A percentile compares a stretch with the other conserved stretches of the same genome.
Conservation (phyloP, 495 filamentous ascomycete species). For the Jackrogersella minutella region DNA sequence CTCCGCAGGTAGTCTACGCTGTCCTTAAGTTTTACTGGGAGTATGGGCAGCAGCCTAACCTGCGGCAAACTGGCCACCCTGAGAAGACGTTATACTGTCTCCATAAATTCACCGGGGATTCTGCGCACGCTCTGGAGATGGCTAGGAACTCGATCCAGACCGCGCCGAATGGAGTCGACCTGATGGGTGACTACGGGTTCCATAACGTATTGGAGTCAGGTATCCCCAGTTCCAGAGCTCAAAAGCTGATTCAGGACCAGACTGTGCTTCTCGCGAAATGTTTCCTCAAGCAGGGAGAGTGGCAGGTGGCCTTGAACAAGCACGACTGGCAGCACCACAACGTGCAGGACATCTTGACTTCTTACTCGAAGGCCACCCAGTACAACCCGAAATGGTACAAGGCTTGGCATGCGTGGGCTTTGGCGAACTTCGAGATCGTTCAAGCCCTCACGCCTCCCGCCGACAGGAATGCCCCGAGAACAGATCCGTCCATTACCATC, state of each 20-base stretch:
- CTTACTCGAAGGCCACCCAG: conserved; percentile 88
- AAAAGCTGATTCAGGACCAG: conserved; percentile 63
- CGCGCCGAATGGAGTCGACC: conserved; percentile 58
- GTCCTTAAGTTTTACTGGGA: conserved; percentile 96
- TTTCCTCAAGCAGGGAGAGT: conserved; percentile 94
- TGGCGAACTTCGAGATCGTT: conserved; percentile 98
- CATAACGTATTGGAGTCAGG: conserved; percentile 65
- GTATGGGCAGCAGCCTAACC: conserved; percentile 62
- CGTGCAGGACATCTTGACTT: conserved; percentile 77
- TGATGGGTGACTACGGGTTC: conserved; percentile 61
- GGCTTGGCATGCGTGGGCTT: conserved; percentile 98
- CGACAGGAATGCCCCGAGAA: conserved; percentile 62
- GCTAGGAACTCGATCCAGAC: conserved; percentile 61
- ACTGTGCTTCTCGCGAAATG: conserved; percentile 89
- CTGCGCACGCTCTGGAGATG: conserved; percentile 76
- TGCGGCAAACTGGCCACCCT: conserved; percentile 51
- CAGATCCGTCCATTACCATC: conserved; percentile 70
- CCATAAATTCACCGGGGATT: conserved; percentile 78
- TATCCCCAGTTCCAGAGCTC: conserved; percentile 50
- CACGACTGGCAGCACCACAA: conserved; percentile 87
- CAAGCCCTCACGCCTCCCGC: conserved; percentile 72
- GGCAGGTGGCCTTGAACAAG: conserved; percentile 82
- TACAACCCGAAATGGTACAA: conserved; percentile 97
- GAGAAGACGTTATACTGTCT: conserved; percentile 78
- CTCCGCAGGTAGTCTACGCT: conserved; percentile 86